phyloP scores from a whole-genome alignment of 495 filamentous ascomycete genomes.

The Lindgomyces ingoldianus region DNA sequence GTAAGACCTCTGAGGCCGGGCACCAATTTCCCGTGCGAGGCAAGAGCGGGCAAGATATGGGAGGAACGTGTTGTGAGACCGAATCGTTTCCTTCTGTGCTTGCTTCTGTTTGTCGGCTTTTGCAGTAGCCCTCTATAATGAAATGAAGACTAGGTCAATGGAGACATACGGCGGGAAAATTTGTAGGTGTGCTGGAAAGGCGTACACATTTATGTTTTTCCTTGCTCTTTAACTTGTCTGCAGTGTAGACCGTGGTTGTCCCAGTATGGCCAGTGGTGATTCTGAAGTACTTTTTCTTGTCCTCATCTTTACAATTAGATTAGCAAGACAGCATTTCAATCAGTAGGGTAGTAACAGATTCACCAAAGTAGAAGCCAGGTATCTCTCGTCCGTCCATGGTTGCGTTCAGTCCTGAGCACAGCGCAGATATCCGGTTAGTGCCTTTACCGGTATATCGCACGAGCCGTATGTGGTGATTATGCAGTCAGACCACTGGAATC shows the following conservation, averaged over 20 bases:
- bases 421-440: too few species aligned
- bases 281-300: slow-evolving; percentile 62
- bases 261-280: slow-evolving; percentile 55
- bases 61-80: background rate
- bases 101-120: background rate
- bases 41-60: background rate
- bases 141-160: background rate
- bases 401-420: background rate
- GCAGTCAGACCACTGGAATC: too few species aligned
- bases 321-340: background rate
- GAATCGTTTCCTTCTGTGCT: slow-evolving; percentile 2
- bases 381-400: slow-evolving; percentile 45
- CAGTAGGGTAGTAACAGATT: slow-evolving; percentile 10
- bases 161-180: background rate
- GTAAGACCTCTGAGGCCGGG: background rate
- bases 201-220: slow-evolving; percentile 35
- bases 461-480: too few species aligned
- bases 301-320: slow-evolving; percentile 45
- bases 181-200: too few species aligned
- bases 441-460: too few species aligned
- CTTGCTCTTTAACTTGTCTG: slow-evolving; percentile 51
- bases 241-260: slow-evolving; percentile 43
- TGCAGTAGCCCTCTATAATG: background rate
- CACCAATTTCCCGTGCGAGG: slow-evolving; percentile 13
- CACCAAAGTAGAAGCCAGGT: slow-evolving; percentile 54